Evolutionary conservation across 345 rosid species (phyloP), one percentile per base, ranked within the genome.

Genomic region (Raphanus sativus): DNA sequence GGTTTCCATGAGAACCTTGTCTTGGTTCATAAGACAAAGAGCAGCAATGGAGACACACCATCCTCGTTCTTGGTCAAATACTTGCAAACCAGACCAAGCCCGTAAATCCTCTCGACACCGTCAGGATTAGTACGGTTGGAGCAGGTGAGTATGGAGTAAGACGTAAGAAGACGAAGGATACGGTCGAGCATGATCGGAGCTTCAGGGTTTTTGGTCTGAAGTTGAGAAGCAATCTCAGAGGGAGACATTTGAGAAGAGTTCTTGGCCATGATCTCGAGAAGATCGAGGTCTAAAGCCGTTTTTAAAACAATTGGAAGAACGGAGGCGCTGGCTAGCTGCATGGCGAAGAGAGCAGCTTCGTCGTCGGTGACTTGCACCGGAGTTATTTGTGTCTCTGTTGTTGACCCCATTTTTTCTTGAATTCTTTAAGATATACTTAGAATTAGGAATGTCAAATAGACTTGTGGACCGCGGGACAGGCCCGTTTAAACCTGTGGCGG

Each of bases 1-100:
- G 86, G 97, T 91, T 76, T 94, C 97, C 98, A 94, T 90, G 76
- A 89, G 90, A 48, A 94, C 85, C 77, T 92, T 90, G 63, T 91
- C 98, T 80, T 94, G 98, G 78, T 88, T 90, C 96, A 94, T 89
- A 67, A 90, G 90, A 67, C 81, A 82, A 12, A 91, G 88, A 65
- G 96, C 77, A 40, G 90, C 83, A n/a, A 92, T 50, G 0, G 97
- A 82, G 11, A 88, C 97, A 88, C 97, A 40, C 95, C 97, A 72
- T 90, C 97, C 70, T 90, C 91, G 67, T 94, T 89, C 81, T 86
- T 90, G 45, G 84, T 84, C 82, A 94, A 76, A 84, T 74, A 94
- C 83, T 91, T 91, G 78, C 94, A 86, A 65, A 94, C 98, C n/a
- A 93, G 93, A 7, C 86, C 97, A 16, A 86, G 81, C 6, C 90